phyloP scores from a whole-genome alignment of 164 flowering plant genomes.

The Vitis amurensis region DNA sequence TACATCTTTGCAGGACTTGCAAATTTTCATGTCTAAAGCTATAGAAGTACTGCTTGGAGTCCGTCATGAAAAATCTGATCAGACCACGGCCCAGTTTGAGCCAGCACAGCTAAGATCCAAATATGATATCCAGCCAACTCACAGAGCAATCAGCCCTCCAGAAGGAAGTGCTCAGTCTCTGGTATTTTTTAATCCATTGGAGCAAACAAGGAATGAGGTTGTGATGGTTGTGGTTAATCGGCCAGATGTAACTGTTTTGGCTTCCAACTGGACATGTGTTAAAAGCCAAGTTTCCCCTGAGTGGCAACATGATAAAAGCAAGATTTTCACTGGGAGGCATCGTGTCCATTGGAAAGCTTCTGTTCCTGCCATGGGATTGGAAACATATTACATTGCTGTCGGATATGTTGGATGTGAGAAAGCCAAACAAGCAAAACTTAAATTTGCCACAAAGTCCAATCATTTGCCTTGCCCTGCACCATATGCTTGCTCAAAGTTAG shows the following conservation, averaged over 20 bases:
- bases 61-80: constrained; percentile 71
- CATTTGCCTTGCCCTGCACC: constrained; percentile 58
- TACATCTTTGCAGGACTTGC: constrained; percentile 84
- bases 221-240: constrained; percentile 78
- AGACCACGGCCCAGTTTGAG: constrained; percentile 67
- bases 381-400: constrained; percentile 79
- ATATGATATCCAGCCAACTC: constrained; percentile 82
- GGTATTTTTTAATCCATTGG: constrained; percentile 80
- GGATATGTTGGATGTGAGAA: constrained; percentile 80
- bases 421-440: constrained; percentile 69
- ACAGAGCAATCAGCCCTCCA: constrained; percentile 49
- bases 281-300: constrained; percentile 91
- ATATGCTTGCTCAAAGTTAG: constrained; percentile 67
- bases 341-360: constrained; percentile 84
- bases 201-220: constrained; percentile 86
- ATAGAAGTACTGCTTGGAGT: constrained; percentile 76
- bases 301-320: constrained; percentile 58
- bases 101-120: constrained; percentile 76
- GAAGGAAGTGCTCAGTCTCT: constrained; percentile 71
- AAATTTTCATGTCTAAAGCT: constrained; percentile 92
- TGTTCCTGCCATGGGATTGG: constrained; percentile 86
- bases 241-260: constrained; percentile 73
- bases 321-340: constrained; percentile 78
- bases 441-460: constrained; percentile 31
- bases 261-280: constrained; percentile 88